Evolutionary conservation across 192 early-diverging fungal species (phyloP).

Genomic region (Backusella tuberculispora): DNA sequence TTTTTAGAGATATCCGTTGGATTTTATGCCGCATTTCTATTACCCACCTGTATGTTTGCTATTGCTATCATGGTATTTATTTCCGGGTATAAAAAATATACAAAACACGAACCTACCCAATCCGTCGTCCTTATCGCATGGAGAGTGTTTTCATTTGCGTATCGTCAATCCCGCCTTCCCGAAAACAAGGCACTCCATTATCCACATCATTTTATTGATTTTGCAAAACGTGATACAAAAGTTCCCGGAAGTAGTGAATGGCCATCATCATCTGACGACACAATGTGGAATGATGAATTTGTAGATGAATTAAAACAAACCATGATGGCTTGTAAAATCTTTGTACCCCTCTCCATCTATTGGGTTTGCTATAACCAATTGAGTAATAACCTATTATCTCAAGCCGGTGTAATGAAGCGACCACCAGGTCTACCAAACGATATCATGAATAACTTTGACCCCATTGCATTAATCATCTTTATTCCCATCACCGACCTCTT

Average conservation of each 20-base stretch:
- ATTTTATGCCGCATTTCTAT: conserved; percentile 64
- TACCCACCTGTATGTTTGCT: conserved; percentile 62
- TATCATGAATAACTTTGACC: conserved; percentile 64
- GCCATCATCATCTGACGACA: not conserved
- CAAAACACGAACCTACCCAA: conserved; percentile 48
- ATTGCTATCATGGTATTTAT: conserved; percentile 53
- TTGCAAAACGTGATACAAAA: conserved; percentile 53
- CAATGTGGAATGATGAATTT: conserved; percentile 59
- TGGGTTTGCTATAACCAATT: conserved; percentile 70
- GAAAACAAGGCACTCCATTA: conserved; percentile 33
- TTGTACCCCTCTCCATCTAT: conserved; percentile 59
- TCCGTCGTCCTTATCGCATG: conserved; percentile 57
- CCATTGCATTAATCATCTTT: conserved; percentile 57
- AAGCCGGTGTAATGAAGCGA: conserved; percentile 57
- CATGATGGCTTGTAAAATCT: conserved; percentile 64
- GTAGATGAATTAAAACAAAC: conserved; percentile 61
- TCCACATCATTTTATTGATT: conserved; percentile 47
- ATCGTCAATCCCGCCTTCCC: conserved; percentile 15
- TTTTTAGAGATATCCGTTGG: conserved; percentile 54
- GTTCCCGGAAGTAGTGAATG: conserved; percentile 13
- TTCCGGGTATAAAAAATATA: conserved; percentile 47
- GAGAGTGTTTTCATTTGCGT: conserved; percentile 32
- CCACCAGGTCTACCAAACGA: conserved; percentile 60
- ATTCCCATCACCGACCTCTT: conserved; percentile 59
- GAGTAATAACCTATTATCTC: conserved; percentile 64